Evolutionary conservation across 2,329 filamentous ascomycete genomes (phyloP).

Genomic region (Claviceps humidiphila): DNA sequence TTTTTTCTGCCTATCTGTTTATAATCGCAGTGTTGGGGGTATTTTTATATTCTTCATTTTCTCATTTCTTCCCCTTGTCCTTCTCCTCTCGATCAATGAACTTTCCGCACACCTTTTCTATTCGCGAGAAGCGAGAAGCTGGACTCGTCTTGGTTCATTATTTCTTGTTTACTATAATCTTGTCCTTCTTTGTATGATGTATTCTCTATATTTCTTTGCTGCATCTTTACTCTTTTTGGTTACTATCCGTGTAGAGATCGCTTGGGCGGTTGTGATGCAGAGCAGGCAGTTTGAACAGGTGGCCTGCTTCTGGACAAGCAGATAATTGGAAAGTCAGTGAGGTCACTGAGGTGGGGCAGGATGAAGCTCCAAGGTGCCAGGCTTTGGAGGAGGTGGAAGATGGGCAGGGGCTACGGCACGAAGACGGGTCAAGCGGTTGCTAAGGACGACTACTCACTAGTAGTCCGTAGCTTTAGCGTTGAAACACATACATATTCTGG

Average conservation of each 20-base stretch:
- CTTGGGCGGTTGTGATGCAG: background rate
- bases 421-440: no score
- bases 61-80: conserved; percentile 5
- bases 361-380: no score
- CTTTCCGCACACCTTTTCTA: background rate
- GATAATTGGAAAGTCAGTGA: background rate
- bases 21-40: background rate
- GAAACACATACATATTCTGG: no score
- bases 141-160: conserved; percentile 11
- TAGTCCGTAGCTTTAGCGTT: no score
- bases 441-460: no score
- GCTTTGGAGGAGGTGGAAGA: no score
- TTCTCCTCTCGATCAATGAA: background rate
- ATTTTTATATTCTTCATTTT: conserved; percentile 14
- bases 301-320: background rate
- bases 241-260: background rate
- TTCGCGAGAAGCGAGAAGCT: background rate
- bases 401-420: no score
- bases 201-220: conserved; percentile 11
- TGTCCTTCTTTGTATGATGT: conserved; percentile 19
- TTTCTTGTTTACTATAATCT: conserved; percentile 12
- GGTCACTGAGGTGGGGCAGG: no score
- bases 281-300: background rate
- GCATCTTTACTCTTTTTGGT: background rate
- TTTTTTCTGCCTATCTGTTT: conserved; percentile 1